These are phyloP conservation scores for Laguncularia racemosa DNA, from an alignment of 345 rosid genomes.

Conservation along the genomic window DNA sequence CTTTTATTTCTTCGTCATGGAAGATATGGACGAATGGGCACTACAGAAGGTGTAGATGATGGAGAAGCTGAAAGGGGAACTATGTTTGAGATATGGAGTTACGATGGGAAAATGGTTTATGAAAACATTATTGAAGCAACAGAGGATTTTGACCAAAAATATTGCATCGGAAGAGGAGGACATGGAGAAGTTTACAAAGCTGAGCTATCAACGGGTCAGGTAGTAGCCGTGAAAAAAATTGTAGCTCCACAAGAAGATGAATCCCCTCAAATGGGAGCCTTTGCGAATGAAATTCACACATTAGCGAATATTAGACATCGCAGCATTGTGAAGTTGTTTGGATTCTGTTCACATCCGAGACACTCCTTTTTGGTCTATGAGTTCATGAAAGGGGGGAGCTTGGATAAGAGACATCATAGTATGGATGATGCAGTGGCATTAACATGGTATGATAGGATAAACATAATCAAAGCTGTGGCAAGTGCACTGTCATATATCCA, in stretches of 20 bases:
- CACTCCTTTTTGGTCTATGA: constrained; percentile 32
- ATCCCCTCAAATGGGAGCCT: constrained; percentile 1
- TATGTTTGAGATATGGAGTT: not conserved
- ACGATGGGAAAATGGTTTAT: constrained; percentile 10
- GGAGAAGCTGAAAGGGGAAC: not conserved
- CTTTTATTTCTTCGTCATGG: too few relatives aligned
- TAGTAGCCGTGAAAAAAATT: constrained; percentile 23
- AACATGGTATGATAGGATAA: constrained; percentile 20
- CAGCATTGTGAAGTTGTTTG: constrained; percentile 23
- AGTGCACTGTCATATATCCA: constrained; percentile 7
- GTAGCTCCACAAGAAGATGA: not conserved
- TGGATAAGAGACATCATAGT: not conserved
- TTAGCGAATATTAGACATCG: constrained; percentile 27
- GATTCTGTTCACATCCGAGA: constrained; percentile 16
- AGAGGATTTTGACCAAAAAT: constrained; percentile 5
- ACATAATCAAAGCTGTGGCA: not conserved
- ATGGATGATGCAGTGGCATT: constrained; percentile 8
- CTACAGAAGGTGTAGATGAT: not conserved
- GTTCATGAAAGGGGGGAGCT: constrained; percentile 21
- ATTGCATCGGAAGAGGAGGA: constrained; percentile 18
- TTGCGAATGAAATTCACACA: constrained; percentile 17
- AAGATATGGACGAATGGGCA: not conserved
- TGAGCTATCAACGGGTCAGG: not conserved
- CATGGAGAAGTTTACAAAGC: constrained; percentile 24
- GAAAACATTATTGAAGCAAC: constrained; percentile 15